Percentiles rank a stretch among this genome's conserved stretches.
Evolutionary conservation across 2,329 filamentous ascomycete species (phyloP).

Genomic region (Penicillium sp.): DNA sequence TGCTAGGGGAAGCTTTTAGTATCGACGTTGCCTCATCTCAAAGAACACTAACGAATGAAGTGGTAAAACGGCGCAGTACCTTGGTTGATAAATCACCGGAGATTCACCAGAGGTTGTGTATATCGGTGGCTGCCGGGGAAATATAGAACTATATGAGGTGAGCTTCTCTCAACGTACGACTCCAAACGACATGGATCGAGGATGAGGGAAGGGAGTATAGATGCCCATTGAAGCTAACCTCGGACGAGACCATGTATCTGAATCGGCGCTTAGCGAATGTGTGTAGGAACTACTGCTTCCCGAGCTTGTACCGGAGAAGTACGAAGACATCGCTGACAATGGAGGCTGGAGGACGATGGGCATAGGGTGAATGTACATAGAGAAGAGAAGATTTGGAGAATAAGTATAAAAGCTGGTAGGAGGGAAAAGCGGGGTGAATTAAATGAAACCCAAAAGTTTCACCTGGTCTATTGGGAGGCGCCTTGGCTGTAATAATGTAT

Average conservation of each 20-base stretch:
- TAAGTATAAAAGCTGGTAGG: conserved; percentile 7
- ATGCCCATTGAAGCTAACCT: conserved; percentile 39
- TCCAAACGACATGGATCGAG: neutral
- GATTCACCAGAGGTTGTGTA: conserved; percentile 34
- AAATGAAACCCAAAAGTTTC: neutral
- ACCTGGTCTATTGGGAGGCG: conserved; percentile 3
- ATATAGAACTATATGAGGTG: conserved; percentile 31
- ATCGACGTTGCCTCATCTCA: conserved; percentile 17
- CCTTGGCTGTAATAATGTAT: conserved; percentile 10
- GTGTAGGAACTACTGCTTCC: conserved; percentile 34
- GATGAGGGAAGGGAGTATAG: conserved; percentile 9
- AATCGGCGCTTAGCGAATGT: conserved; percentile 35
- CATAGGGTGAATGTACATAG: conserved; percentile 32
- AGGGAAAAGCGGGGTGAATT: conserved; percentile 1
- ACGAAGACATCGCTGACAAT: conserved; percentile 37
- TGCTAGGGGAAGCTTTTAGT: conserved; percentile 34
- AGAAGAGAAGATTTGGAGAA: conserved; percentile 10
- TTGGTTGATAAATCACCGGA: conserved; percentile 44
- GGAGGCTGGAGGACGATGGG: conserved; percentile 35
- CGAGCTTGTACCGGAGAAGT: conserved; percentile 36
- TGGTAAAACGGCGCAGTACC: conserved; percentile 31
- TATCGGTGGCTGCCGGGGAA: conserved; percentile 36
- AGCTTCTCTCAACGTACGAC: conserved; percentile 25
- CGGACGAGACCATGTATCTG: conserved; percentile 39
- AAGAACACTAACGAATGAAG: conserved; percentile 7